phyloP scores from a whole-genome alignment of 2,329 filamentous ascomycete genomes.

The Ophiocordyceps sinensis region DNA sequence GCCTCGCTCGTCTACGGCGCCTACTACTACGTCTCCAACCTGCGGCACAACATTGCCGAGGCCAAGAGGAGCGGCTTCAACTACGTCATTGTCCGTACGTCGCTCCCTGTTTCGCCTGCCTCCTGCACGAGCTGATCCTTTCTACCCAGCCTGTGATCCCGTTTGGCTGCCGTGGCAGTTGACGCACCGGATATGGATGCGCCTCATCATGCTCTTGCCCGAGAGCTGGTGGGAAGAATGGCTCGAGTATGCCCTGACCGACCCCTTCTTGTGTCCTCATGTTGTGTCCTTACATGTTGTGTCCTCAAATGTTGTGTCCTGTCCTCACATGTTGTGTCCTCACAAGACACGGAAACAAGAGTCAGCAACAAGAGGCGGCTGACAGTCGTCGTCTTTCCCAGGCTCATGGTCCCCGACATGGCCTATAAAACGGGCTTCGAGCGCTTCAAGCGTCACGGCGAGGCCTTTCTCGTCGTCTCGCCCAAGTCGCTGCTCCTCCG shows the following conservation, averaged over 20 bases:
- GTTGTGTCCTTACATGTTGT: background rate
- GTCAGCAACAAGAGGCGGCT: no score
- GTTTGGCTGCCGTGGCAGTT: constrained; percentile 42
- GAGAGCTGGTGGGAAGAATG: constrained; percentile 39
- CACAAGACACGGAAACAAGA: background rate
- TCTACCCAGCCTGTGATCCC: constrained; percentile 14
- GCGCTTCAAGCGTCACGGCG: constrained; percentile 43
- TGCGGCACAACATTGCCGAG: constrained; percentile 30
- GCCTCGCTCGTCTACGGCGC: constrained; percentile 18
- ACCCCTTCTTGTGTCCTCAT: background rate
- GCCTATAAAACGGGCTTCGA: constrained; percentile 39
- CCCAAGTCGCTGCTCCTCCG: constrained; percentile 38
- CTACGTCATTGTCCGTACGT: constrained; percentile 40
- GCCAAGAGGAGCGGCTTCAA: constrained; percentile 36
- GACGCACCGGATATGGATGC: constrained; percentile 37
- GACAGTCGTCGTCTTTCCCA: constrained; percentile 9
- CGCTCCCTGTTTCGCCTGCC: background rate
- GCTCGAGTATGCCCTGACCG: constrained; percentile 35
- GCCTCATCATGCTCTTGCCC: constrained; percentile 40
- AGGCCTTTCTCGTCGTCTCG: constrained; percentile 50
- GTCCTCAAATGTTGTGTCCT: no score
- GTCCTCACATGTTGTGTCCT: background rate
- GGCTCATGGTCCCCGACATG: constrained; percentile 45
- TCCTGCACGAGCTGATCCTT: no score
- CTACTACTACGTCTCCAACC: constrained; percentile 16